Base-by-base conservation (phyloP, 2,329 filamentous ascomycete genomes). In the Tolypocladium album region DNA sequence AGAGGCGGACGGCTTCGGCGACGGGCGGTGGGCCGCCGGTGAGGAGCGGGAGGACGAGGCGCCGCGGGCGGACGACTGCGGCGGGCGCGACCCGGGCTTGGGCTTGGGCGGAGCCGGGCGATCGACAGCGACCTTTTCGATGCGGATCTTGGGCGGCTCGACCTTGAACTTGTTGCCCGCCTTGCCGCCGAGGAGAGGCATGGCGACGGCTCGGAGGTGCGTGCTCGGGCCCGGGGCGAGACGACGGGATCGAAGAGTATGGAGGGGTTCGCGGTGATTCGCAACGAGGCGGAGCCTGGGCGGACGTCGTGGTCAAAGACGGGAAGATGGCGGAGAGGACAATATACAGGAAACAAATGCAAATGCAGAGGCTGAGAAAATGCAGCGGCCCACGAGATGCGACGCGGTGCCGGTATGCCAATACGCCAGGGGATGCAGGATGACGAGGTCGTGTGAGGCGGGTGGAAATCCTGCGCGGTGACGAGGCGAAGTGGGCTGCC, bases 81-180 rank as follows among this genome's bases (percentile, higher is more conserved):
- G 64, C 58, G 72, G 67, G 57, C 69, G 65, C 45, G 67, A 63
- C 60, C 70, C 73, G 39, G 70, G 67, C 55, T 72, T 74, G 11
- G 73, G 24, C 42, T 42, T 74, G 55, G 74, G 72, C 20, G 72
- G 69, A 4, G 68, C 63, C 56, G 72, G 67, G 55, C 67, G 67
- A 61, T 75, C 75, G 67, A 82, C 74, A 58, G 76, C 71, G 60
- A 82, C 79, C 64, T 78, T 79, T 68, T 83, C 79, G 66, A 81
- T 78, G 62, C 79, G 78, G 65, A 82, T 77, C 61, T 75, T 76
- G 60, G 78, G 76, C 58, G 76, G 74, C 62, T 79, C 76, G 64
- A 76, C 72, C 71, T 82, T 82, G 72, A 81, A 78, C 68, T 81
- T 83, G 63, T 75, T 75, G 61, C 20, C 34, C 47, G 69, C 70